Conservation (phyloP, 2,329 filamentous ascomycete genomes). For the Epichloe brachyelytri region DNA sequence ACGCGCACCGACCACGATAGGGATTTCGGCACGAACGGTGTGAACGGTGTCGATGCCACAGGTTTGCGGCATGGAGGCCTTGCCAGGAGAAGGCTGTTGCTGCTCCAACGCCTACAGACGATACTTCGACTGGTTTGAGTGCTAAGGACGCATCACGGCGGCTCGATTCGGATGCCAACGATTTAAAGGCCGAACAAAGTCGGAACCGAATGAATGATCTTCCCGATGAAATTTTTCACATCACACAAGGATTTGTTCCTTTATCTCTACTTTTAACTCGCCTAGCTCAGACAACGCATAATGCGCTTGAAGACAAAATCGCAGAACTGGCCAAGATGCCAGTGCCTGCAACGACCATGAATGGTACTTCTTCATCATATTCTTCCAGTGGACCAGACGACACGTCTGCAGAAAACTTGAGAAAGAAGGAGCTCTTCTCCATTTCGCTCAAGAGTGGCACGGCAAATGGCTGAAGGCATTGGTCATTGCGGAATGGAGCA, state of each 20-base stretch:
- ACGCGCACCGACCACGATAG: constrained; percentile 43
- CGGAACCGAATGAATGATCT: constrained; percentile 38
- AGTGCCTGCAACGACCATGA: constrained; percentile 34
- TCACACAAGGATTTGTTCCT: constrained; percentile 64
- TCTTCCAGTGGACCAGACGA: constrained; percentile 33
- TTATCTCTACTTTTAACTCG: constrained; percentile 64
- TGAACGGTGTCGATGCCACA: constrained; percentile 24
- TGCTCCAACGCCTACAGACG: constrained; percentile 3
- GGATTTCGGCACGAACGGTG: constrained; percentile 30
- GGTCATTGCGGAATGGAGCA: constrained; percentile 82
- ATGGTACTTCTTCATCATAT: constrained; percentile 31
- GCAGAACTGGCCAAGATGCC: constrained; percentile 57
- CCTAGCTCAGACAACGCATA: constrained; percentile 72
- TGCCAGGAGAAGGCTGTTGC: constrained; percentile 20
- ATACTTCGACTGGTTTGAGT: constrained; percentile 12
- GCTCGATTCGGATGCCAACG: neutral
- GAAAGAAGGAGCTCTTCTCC: constrained; percentile 65
- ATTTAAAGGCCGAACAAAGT: neutral
- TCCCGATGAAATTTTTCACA: constrained; percentile 53
- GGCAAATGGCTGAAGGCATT: constrained; percentile 86
- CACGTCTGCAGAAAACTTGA: constrained; percentile 49
- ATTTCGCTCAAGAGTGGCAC: constrained; percentile 68
- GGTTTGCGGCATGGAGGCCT: constrained; percentile 13
- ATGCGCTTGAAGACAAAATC: constrained; percentile 59
- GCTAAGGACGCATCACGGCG: constrained; percentile 10